Evolutionary conservation across 352 stramenopile genomes (phyloP), one percentile per base, ranked within the genome.

Genomic region (Globisporangium emineosum): DNA sequence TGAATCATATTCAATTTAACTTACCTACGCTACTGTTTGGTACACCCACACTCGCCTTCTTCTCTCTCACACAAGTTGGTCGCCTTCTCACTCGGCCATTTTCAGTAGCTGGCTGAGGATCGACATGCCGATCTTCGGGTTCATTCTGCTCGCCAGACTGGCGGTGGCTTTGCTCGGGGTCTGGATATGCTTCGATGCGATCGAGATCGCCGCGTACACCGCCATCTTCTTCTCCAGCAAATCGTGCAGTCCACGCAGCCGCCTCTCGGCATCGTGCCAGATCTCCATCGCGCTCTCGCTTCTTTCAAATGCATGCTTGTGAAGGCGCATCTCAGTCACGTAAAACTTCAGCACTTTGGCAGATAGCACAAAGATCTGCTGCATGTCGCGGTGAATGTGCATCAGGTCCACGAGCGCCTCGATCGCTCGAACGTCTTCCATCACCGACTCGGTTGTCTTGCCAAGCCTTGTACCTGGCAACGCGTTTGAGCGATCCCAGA

Each of bases 371-470:
- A 96, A 96, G 21, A 97, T 72, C 27, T 84, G 74, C 37, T 88
- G 77, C 85, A 94, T 95, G 59, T 97, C 90, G 47, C 90, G 89
- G 67, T 98, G 97, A 62, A 98, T 96, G 71, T 99, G 96, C 61
- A 98, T 71, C 51, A 98, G 68, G 65, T 99, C 94, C 13, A 98
- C 81, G 15, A 98, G 82, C 45, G 91, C 81, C 62, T 98, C 88
- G 17, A 96, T 80, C 30, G 81, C 80, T 8, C 78, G 74, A 32
- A 86, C 59, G 61, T 93, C 81, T 27, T 89, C 81, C 21, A 73
- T 66, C 32, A 85, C 60, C 30, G 74, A 64, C n/a, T 90, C 76
- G 35, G 83, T 66, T 56, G 67, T 66, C 35, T 72, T 68, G 19
- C 79, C 62, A 72, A 64, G 40, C 78, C 60, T 23, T 60, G 54